Percentiles rank a stretch among this genome's conserved stretches.
phyloP scores from a whole-genome alignment of 202 grass and related monocot species.

The Hordeum pubiflorum region DNA sequence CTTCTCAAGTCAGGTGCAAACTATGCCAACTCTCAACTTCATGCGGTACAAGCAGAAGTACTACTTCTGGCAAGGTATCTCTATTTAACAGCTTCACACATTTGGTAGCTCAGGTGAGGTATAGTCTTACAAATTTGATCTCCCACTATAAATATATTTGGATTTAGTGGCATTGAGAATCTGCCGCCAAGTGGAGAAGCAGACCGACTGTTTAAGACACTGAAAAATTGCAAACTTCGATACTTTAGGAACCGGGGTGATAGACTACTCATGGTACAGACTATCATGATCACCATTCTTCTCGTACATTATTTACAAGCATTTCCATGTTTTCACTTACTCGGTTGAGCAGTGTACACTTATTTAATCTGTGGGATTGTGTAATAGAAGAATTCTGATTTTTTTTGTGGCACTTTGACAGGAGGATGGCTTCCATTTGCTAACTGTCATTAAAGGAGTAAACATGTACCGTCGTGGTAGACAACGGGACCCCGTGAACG shows the following conservation, averaged over 20 bases:
- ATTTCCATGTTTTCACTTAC: not conserved
- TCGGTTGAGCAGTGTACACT: not conserved
- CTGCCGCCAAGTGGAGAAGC: slow-evolving; percentile 56
- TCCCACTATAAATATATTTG: not conserved
- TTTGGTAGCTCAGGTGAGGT: not conserved
- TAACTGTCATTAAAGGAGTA: slow-evolving; percentile 55
- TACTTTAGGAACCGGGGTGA: slow-evolving; percentile 56
- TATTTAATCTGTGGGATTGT: not conserved
- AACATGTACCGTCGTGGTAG: slow-evolving; percentile 42
- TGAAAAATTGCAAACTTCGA: slow-evolving; percentile 58
- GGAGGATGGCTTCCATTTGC: slow-evolving; percentile 57
- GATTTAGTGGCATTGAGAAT: slow-evolving; percentile 51
- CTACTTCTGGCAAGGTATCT: slow-evolving; percentile 56
- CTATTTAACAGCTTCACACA: not conserved
- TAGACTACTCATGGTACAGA: slow-evolving; percentile 48
- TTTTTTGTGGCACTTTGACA: slow-evolving; percentile 12
- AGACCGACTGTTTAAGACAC: slow-evolving; percentile 41
- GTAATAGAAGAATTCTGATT: not conserved
- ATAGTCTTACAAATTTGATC: not conserved
- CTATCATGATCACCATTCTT: not conserved
- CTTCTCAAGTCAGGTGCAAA: slow-evolving; percentile 56
- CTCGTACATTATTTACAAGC: not conserved
- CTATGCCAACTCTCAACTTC: slow-evolving; percentile 51
- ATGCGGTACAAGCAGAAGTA: slow-evolving; percentile 55
- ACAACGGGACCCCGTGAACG: slow-evolving; percentile 38